A percentile compares a stretch with the other conserved stretches of the same genome.
Conservation (phyloP, 2,329 filamentous ascomycete genomes). For the Alternaria sp. region DNA sequence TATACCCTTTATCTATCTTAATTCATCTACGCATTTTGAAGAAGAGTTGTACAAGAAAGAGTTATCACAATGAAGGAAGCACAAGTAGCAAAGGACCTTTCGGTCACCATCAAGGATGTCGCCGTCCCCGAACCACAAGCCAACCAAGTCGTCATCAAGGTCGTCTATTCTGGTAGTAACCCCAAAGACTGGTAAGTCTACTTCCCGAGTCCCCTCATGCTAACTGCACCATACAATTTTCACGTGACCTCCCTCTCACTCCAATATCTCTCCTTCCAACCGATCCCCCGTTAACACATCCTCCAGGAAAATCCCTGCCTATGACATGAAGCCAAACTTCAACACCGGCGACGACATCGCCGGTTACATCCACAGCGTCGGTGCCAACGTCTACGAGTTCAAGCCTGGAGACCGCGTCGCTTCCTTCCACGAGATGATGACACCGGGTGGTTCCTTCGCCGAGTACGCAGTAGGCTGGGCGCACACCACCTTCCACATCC, state of each 20-base stretch:
- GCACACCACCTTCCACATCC: conserved; percentile 64
- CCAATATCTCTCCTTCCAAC: neutral
- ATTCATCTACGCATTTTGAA: neutral
- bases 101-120: conserved; percentile 48
- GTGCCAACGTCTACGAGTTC: conserved; percentile 63
- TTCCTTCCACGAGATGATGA: conserved; percentile 62
- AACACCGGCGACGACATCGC: conserved; percentile 65
- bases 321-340: conserved; percentile 18
- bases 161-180: conserved; percentile 49
- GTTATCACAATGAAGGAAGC: conserved; percentile 52
- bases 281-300: neutral
- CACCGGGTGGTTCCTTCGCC: conserved; percentile 62
- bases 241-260: no score
- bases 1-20: neutral
- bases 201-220: neutral
- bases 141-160: conserved; percentile 48
- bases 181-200: conserved; percentile 57
- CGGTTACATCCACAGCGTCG: conserved; percentile 61
- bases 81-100: conserved; percentile 38
- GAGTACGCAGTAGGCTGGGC: conserved; percentile 66
- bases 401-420: conserved; percentile 63
- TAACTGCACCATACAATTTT: no score
- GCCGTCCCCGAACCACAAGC: conserved; percentile 40
- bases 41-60: neutral
- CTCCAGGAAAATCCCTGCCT: conserved; percentile 36